Conservation (phyloP, 768 basidiomycete species). For the Tremella yokohamensis region DNA sequence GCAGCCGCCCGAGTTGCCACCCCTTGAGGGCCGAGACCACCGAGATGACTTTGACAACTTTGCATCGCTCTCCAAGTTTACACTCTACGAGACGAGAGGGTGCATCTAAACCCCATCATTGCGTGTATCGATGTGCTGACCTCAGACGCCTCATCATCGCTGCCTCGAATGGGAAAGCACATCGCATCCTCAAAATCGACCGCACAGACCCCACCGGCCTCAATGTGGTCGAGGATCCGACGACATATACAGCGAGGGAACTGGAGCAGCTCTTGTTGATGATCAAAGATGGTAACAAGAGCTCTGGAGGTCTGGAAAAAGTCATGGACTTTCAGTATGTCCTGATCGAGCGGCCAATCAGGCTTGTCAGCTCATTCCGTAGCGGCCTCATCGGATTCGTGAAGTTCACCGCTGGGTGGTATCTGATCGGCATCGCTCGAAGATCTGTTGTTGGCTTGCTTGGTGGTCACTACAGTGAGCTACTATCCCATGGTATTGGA, state of each 20-base stretch:
- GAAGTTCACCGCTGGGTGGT: conserved; percentile 91
- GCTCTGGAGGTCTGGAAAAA: conserved; percentile 78
- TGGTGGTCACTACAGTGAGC: conserved; percentile 75
- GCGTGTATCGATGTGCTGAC: not conserved
- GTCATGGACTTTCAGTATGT: conserved; percentile 77
- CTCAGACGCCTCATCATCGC: conserved; percentile 78
- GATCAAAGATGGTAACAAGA: conserved; percentile 91
- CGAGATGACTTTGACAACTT: conserved; percentile 6
- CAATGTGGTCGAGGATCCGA: conserved; percentile 76
- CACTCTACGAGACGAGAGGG: conserved; percentile 83
- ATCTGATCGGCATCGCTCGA: conserved; percentile 85
- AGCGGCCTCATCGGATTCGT: conserved; percentile 66
- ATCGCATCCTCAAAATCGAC: conserved; percentile 91
- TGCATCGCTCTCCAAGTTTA: conserved; percentile 50
- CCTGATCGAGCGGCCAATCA: not conserved
- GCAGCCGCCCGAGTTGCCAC: too few species aligned
- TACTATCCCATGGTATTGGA: not conserved
- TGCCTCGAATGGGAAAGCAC: conserved; percentile 80
- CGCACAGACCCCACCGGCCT: conserved; percentile 73
- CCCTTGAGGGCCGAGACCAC: too few species aligned
- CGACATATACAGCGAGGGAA: conserved; percentile 80
- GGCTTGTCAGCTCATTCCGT: not conserved
- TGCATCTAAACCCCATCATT: conserved; percentile 15
- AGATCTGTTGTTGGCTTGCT: conserved; percentile 87
- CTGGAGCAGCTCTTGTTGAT: conserved; percentile 88